Percentiles rank a stretch among this genome's conserved stretches.
These are phyloP conservation scores for Chaetomium fimeti DNA, from an alignment of 495 filamentous ascomycete species.

Conservation along the genomic window DNA sequence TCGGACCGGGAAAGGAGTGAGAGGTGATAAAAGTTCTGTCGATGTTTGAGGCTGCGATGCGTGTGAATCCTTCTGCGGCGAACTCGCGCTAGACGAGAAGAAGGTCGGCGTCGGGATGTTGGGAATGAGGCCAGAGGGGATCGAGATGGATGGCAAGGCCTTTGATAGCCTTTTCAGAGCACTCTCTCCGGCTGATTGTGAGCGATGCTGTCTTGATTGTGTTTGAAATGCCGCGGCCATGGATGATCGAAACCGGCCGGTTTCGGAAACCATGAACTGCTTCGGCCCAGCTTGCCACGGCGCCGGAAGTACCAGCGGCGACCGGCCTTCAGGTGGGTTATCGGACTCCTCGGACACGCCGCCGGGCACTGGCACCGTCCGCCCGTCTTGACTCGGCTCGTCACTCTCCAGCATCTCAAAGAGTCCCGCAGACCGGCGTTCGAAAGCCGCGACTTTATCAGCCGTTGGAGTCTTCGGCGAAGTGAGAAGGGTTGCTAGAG, in stretches of 20 bases:
- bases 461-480: constrained; percentile 68
- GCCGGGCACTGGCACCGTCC: not conserved
- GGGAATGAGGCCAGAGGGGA: constrained; percentile 43
- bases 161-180: constrained; percentile 49
- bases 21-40: constrained; percentile 8
- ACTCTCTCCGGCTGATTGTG: constrained; percentile 46
- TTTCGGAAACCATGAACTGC: constrained; percentile 40
- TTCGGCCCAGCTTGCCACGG: constrained; percentile 55
- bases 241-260: constrained; percentile 36
- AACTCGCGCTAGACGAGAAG: constrained; percentile 37
- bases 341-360: not conserved
- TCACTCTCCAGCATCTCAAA: constrained; percentile 46
- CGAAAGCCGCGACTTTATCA: constrained; percentile 71
- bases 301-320: constrained; percentile 40
- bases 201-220: constrained; percentile 36
- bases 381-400: not conserved
- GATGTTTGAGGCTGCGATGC: constrained; percentile 22
- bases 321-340: not conserved
- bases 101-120: constrained; percentile 51
- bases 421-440: constrained; percentile 50
- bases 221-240: constrained; percentile 41
- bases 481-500: constrained; percentile 67
- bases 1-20: constrained; percentile 14
- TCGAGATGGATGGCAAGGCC: constrained; percentile 54
- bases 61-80: constrained; percentile 30